These are phyloP conservation scores for Hypoxylon sp. DNA, from an alignment of 2,329 filamentous ascomycete species.

Conservation along the genomic window DNA sequence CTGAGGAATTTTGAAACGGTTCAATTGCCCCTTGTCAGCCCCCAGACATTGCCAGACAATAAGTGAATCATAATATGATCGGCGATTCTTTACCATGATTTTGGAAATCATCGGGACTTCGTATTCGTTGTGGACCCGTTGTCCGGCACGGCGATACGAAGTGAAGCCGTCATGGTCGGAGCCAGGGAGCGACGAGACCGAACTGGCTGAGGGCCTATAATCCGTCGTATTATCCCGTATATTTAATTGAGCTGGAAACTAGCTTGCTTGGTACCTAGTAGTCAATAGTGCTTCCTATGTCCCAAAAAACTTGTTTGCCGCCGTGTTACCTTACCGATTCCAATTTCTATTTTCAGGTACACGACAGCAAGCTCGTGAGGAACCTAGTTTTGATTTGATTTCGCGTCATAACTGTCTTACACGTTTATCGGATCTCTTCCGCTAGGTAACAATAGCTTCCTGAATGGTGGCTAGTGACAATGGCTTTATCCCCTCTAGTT, in stretches of 20 bases:
- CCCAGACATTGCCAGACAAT: conserved; percentile 26
- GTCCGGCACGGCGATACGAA: conserved; percentile 40
- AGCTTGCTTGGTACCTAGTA: not conserved
- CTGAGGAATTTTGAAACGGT: conserved; percentile 18
- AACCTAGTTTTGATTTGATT: conserved; percentile 1
- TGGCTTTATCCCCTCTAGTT: conserved; percentile 13
- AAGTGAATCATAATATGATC: conserved; percentile 40
- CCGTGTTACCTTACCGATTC: conserved; percentile 1
- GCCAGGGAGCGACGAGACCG: conserved; percentile 13
- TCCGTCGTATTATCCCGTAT: conserved; percentile 27
- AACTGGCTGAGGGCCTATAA: conserved; percentile 15
- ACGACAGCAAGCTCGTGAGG: conserved; percentile 7
- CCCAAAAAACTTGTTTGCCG: not conserved
- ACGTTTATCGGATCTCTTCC: conserved; percentile 6
- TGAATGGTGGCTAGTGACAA: conserved; percentile 3
- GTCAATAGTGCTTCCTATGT: not conserved
- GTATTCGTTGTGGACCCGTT: conserved; percentile 37
- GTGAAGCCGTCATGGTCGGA: conserved; percentile 27
- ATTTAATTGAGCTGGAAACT: conserved; percentile 8
- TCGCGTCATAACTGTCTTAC: conserved; percentile 1
- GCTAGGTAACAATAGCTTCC: conserved; percentile 7
- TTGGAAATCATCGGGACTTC: conserved; percentile 25
- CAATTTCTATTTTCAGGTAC: not conserved
- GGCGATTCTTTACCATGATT: conserved; percentile 34
- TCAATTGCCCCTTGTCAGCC: conserved; percentile 23